phyloP scores from a whole-genome alignment of 2,329 filamentous ascomycete species.

The Dothideomycetes sp. region DNA sequence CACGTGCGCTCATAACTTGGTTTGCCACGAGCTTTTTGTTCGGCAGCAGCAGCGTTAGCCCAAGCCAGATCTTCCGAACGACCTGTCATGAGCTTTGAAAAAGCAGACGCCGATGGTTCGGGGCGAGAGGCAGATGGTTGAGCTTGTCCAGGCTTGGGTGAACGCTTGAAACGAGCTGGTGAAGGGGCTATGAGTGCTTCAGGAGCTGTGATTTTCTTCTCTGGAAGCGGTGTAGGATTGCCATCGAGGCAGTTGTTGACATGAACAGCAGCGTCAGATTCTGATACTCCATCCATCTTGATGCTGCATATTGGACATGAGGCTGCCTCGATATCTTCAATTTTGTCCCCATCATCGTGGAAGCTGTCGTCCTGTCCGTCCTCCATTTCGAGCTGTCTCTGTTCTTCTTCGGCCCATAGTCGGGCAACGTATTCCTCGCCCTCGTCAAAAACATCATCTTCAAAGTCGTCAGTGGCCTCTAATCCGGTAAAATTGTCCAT shows the following conservation, averaged over 20 bases:
- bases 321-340: slow-evolving; percentile 18
- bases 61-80: slow-evolving; percentile 87
- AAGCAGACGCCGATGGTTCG: slow-evolving; percentile 55
- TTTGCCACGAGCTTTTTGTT: slow-evolving; percentile 69
- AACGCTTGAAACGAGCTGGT: slow-evolving; percentile 51
- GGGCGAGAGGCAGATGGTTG: slow-evolving; percentile 57
- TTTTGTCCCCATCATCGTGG: slow-evolving; percentile 2
- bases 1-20: slow-evolving; percentile 83
- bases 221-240: slow-evolving; percentile 52
- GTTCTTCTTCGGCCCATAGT: slow-evolving; percentile 62
- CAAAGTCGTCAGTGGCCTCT: slow-evolving; percentile 47
- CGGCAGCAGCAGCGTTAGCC: slow-evolving; percentile 73
- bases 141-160: slow-evolving; percentile 69
- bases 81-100: slow-evolving; percentile 84
- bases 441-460: slow-evolving; percentile 50
- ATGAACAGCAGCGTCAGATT: slow-evolving; percentile 66
- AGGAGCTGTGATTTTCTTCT: slow-evolving; percentile 16
- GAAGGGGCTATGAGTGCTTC: slow-evolving; percentile 23
- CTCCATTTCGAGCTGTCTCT: slow-evolving; percentile 45
- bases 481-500: slow-evolving; percentile 44
- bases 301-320: slow-evolving; percentile 71
- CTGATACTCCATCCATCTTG: slow-evolving; percentile 46
- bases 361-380: slow-evolving; percentile 35
- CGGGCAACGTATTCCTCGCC: slow-evolving; percentile 44
- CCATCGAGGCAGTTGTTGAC: slow-evolving; percentile 92